These are phyloP conservation scores for Zygosaccharomyces rouxii DNA, from an alignment of 805 yeast genomes.

Conservation along the genomic window DNA sequence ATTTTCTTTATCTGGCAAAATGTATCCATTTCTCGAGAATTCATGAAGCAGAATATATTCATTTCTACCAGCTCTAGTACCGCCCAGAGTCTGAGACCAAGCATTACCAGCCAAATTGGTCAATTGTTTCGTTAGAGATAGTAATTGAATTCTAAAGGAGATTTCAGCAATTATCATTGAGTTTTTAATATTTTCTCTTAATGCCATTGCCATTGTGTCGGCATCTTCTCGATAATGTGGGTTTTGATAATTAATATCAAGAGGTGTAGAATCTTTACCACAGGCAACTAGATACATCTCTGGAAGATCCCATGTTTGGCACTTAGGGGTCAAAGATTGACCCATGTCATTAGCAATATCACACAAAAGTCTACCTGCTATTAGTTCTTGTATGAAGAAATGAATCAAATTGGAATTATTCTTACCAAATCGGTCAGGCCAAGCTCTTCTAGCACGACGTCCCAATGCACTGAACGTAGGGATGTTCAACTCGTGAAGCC, in stretches of 20 bases:
- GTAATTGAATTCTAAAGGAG: conserved; percentile 76
- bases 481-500: conserved; percentile 72
- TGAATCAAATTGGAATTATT: conserved; percentile 47
- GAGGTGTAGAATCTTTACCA: conserved; percentile 51
- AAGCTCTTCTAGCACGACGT: conserved; percentile 65
- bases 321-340: conserved; percentile 81
- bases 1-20: conserved; percentile 82
- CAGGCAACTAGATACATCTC: conserved; percentile 88
- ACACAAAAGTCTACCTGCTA: conserved; percentile 83
- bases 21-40: conserved; percentile 69
- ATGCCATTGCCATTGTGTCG: conserved; percentile 58
- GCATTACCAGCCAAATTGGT: conserved; percentile 95
- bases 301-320: conserved; percentile 89
- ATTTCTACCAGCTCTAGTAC: conserved; percentile 94
- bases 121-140: conserved; percentile 84
- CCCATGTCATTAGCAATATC: conserved; percentile 95
- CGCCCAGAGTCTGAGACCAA: conserved; percentile 91
- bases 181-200: conserved; percentile 62
- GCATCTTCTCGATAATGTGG: conserved; percentile 66
- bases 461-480: conserved; percentile 79
- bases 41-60: conserved; percentile 91
- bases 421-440: conserved; percentile 73
- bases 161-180: conserved; percentile 71
- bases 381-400: conserved; percentile 59
- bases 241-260: conserved; percentile 71